These are phyloP conservation scores for Filobasidium uniguttulatum DNA, from an alignment of 1,284 basidiomycete species.

Conservation along the genomic window DNA sequence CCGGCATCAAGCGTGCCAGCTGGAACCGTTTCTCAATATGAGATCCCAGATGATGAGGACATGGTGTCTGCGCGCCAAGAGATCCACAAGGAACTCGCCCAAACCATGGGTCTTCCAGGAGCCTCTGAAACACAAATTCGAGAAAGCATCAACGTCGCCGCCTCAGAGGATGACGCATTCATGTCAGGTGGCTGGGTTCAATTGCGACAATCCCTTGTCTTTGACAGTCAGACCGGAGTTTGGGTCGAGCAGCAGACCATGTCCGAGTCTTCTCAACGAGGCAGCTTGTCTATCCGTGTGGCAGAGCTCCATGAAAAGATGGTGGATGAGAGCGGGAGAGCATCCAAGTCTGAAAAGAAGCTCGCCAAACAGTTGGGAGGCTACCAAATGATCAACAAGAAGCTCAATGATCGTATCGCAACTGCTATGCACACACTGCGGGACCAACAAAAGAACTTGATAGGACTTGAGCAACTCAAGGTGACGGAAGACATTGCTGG, in stretches of 20 bases:
- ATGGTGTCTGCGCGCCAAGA: slow-evolving; percentile 57
- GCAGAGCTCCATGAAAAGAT: slow-evolving; percentile 56
- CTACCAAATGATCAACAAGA: slow-evolving; percentile 65
- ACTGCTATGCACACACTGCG: slow-evolving; percentile 59
- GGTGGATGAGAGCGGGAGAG: slow-evolving; percentile 65
- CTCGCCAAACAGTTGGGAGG: slow-evolving; percentile 76
- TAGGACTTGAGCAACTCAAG: slow-evolving; percentile 60
- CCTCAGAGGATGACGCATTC: slow-evolving; percentile 49
- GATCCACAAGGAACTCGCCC: slow-evolving; percentile 69
- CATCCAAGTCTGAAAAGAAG: slow-evolving; percentile 83
- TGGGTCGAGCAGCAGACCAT: slow-evolving; percentile 59
- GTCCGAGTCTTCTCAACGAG: slow-evolving; percentile 46
- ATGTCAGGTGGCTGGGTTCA: slow-evolving; percentile 52
- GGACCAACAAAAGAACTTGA: slow-evolving; percentile 52
- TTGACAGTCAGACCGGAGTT: slow-evolving; percentile 44
- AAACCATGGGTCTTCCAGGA: slow-evolving; percentile 65
- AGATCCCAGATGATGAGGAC: slow-evolving; percentile 60
- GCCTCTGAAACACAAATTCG: slow-evolving; percentile 65
- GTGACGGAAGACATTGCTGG: slow-evolving; percentile 58
- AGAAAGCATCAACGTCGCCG: slow-evolving; percentile 52
- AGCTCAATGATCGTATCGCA: slow-evolving; percentile 52
- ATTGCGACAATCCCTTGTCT: slow-evolving; percentile 49
- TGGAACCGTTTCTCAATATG: slow-evolving; percentile 56
- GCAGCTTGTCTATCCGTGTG: slow-evolving; percentile 53
- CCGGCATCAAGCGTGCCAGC: slow-evolving; percentile 77